These are phyloP conservation scores for Musa acuminata DNA, from an alignment of 176 grass and related monocot genomes.

Conservation along the genomic window DNA sequence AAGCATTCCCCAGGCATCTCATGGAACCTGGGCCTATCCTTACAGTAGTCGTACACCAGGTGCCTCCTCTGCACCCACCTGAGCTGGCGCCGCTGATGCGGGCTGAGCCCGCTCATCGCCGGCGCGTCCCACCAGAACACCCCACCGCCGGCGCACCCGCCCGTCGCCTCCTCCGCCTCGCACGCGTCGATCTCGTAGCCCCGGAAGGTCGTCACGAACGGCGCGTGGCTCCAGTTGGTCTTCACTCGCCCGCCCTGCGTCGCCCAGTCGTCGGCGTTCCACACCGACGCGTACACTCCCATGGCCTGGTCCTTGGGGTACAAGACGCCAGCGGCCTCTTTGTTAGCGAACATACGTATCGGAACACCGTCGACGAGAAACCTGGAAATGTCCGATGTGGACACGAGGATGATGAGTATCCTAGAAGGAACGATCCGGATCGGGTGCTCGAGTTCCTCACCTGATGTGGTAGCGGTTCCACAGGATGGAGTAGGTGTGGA, in stretches of 20 bases:
- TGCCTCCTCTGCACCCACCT: slow-evolving; percentile 4
- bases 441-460: slow-evolving; percentile 14
- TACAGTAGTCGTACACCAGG: slow-evolving; percentile 15
- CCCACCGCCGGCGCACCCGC: neutral
- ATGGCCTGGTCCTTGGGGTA: slow-evolving; percentile 31
- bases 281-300: slow-evolving; percentile 27
- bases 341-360: slow-evolving; percentile 32
- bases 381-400: slow-evolving; percentile 7
- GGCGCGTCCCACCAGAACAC: slow-evolving; percentile 12
- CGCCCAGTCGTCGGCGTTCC: slow-evolving; percentile 44
- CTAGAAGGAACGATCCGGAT: no score
- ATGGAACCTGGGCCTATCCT: neutral
- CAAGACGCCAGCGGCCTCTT: neutral
- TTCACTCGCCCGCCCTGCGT: slow-evolving; percentile 38
- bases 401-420: neutral
- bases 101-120: slow-evolving; percentile 6
- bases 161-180: neutral
- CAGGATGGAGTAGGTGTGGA: slow-evolving; percentile 46
- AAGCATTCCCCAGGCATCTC: slow-evolving; percentile 6
- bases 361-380: slow-evolving; percentile 35
- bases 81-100: slow-evolving; percentile 10
- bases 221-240: slow-evolving; percentile 30
- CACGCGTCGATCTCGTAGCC: slow-evolving; percentile 25
- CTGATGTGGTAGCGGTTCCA: slow-evolving; percentile 43
- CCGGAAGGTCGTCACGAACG: slow-evolving; percentile 35